Evolutionary conservation across 768 basidiomycete species (phyloP).

Genomic region (Tephrocybe sp.): DNA sequence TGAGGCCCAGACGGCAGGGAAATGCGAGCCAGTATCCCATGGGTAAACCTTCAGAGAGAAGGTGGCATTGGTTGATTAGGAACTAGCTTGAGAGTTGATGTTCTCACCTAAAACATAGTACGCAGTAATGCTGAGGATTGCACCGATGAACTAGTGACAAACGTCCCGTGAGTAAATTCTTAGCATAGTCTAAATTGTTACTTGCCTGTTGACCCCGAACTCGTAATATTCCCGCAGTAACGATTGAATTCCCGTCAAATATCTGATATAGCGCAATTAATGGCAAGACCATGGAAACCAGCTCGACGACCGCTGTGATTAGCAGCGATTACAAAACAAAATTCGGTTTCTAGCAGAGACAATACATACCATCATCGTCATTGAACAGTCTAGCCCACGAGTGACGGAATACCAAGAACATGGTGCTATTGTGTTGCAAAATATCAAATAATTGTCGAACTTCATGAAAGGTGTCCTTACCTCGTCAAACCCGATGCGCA

Average conservation of each 20-base stretch:
- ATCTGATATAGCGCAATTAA: constrained; percentile 59
- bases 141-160: constrained; percentile 55
- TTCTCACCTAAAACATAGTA: constrained; percentile 12
- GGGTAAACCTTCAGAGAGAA: constrained; percentile 47
- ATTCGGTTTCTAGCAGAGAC: neutral
- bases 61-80: neutral
- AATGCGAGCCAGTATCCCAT: constrained; percentile 60
- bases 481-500: neutral
- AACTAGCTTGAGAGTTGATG: no score
- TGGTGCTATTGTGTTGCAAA: neutral
- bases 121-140: constrained; percentile 24
- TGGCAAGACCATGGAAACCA: constrained; percentile 52
- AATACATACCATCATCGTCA: constrained; percentile 2
- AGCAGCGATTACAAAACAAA: neutral
- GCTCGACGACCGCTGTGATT: constrained; percentile 27
- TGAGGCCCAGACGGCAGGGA: constrained; percentile 38
- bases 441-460: neutral
- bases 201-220: constrained; percentile 54
- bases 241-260: constrained; percentile 54
- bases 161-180: neutral
- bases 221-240: constrained; percentile 57
- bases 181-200: no score
- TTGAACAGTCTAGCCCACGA: constrained; percentile 10
- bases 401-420: neutral
- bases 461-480: neutral